These are phyloP conservation scores for Casaregolazyma suthepensis DNA, from an alignment of 1,139 yeast genomes.

Conservation along the genomic window DNA sequence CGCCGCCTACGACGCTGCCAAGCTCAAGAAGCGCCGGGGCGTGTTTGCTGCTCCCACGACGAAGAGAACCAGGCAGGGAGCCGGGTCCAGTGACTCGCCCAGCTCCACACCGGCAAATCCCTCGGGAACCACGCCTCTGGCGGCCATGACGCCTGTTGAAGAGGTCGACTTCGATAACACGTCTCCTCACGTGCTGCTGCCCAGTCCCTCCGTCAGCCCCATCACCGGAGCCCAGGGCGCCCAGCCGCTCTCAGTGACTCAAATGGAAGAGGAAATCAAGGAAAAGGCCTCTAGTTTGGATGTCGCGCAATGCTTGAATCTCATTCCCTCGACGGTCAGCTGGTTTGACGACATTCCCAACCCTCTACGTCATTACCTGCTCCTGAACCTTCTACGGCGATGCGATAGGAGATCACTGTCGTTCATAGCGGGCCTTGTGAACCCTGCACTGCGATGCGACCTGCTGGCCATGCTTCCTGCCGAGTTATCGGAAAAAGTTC, in stretches of 20 bases:
- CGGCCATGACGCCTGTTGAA: conserved; percentile 11
- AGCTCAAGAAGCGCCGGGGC: not conserved
- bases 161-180: not conserved
- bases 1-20: not conserved
- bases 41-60: not conserved
- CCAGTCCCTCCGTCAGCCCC: conserved; percentile 30
- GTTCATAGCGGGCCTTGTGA: conserved; percentile 54
- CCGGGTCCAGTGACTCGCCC: not conserved
- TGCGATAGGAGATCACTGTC: conserved; percentile 67
- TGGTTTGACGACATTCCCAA: conserved; percentile 33
- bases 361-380: conserved; percentile 30
- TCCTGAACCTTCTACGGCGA: conserved; percentile 59
- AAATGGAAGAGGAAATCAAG: conserved; percentile 2
- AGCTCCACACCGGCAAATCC: not conserved
- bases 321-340: conserved; percentile 27
- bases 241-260: conserved; percentile 1
- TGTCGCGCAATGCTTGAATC: not conserved
- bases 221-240: conserved; percentile 12
- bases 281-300: not conserved
- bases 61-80: not conserved
- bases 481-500: conserved; percentile 68
- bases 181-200: conserved; percentile 19
- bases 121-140: conserved; percentile 5
- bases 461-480: conserved; percentile 63
- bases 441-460: conserved; percentile 64